Evolutionary conservation across 192 early-diverging fungal species (phyloP).

Genomic region (Dissophora globulifera): DNA sequence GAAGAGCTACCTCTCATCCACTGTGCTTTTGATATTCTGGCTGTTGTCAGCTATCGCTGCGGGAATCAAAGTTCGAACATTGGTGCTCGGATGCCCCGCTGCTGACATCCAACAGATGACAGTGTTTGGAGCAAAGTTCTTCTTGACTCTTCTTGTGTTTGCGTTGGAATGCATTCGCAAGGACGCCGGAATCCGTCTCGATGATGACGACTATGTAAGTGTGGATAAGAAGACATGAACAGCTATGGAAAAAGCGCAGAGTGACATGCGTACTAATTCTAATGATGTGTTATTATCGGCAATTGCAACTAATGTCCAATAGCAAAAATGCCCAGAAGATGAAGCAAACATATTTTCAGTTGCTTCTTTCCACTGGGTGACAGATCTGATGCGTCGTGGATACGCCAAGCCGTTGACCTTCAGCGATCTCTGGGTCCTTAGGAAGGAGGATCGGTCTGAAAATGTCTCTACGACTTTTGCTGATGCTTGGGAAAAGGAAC

Average conservation of each 20-base stretch:
- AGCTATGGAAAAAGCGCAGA: not conserved
- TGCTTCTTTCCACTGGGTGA: conserved; percentile 92
- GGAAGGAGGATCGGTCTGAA: conserved; percentile 65
- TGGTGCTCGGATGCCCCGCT: conserved; percentile 44
- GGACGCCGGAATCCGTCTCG: conserved; percentile 41
- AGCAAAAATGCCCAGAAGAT: conserved; percentile 75
- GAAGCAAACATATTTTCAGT: conserved; percentile 85
- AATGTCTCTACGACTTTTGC: conserved; percentile 73
- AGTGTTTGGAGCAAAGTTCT: conserved; percentile 18
- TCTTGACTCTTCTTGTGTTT: conserved; percentile 14
- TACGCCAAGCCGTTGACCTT: conserved; percentile 75
- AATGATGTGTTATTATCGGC: too few relatives aligned
- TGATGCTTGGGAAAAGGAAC: conserved; percentile 75
- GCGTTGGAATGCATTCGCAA: conserved; percentile 33
- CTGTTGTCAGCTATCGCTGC: conserved; percentile 37
- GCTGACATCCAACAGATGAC: conserved; percentile 44
- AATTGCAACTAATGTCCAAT: not conserved
- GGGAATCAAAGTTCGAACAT: conserved; percentile 55
- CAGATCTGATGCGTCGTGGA: conserved; percentile 83
- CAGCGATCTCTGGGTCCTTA: conserved; percentile 79
- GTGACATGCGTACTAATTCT: too few relatives aligned
- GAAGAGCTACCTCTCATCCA: conserved; percentile 54
- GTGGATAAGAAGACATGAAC: not conserved
- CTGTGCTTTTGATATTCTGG: conserved; percentile 69
- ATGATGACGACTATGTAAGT: conserved; percentile 35